Base-by-base conservation (phyloP, 805 yeast genomes). In the Teunomyces tritomae region DNA sequence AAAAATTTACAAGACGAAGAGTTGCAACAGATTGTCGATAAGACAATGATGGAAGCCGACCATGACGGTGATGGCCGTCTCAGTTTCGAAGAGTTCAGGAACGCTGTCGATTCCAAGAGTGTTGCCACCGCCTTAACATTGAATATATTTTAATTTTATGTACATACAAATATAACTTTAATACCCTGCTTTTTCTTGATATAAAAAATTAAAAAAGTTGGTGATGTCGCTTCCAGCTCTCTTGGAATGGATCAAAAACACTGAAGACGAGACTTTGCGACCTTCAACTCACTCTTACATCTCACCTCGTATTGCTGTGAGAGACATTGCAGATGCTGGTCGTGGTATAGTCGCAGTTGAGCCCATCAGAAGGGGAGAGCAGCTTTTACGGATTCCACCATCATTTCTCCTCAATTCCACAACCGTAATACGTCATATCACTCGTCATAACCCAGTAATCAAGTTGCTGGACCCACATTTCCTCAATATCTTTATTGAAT, bases 11-110 rank as follows among this genome's bases (percentile, higher is more conserved):
- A 83, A 52, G 96, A 88, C 49, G 82, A 81, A 26, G 96, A 94
- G 59, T 76, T 94, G 47, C 99, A 94, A 65, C 98, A 95, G 67
- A 81, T 94, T 45, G 97, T 92, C n/a, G 98, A 94, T 65, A 84
- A 95, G 66, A 90, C 99, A 0, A 90, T 95, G 54, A 82, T 89
- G 83, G 97, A 92, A 64, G 91, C 89, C 44, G 98, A 91, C 61
- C 58, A 65, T 27, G 96, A 91, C 57, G 91, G 92, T 1, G 97
- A 90, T 60, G 96, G 96, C 0, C 82, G 78, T 56, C 70, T 94
- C 51, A 84, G 85, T 51, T 94, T 90, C 62, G 89, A 82, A 32
- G 99, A 94, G 74, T 94, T 94, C 66, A 82, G 81, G 55, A 76
- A 75, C 45, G 89, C 89, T 0, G 78, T 80, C 26, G 79, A 79